phyloP scores from a whole-genome alignment of 805 yeast genomes.

The Saccharomycopsis olivae region DNA sequence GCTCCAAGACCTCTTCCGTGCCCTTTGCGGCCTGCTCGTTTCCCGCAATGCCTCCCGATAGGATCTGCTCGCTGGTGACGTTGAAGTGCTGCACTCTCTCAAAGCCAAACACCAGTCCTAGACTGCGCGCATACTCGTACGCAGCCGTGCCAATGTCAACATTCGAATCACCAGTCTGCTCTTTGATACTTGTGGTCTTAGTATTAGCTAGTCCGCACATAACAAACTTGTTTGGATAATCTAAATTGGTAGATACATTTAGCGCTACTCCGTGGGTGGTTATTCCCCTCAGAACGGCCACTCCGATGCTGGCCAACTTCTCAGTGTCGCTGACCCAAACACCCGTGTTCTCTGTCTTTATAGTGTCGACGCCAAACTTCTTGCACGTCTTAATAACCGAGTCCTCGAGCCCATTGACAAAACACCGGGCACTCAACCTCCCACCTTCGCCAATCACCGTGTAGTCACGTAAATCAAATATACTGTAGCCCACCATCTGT shows the following conservation, averaged over 20 bases:
- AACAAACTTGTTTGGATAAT: conserved; percentile 56
- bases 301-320: conserved; percentile 85
- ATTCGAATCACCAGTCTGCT: conserved; percentile 12
- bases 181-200: conserved; percentile 40
- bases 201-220: conserved; percentile 79
- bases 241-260: conserved; percentile 65
- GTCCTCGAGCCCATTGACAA: conserved; percentile 51
- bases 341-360: conserved; percentile 66
- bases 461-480: conserved; percentile 59
- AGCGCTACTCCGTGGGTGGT: conserved; percentile 87
- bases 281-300: conserved; percentile 71
- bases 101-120: conserved; percentile 32
- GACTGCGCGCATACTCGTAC: conserved; percentile 31
- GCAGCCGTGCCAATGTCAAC: conserved; percentile 30
- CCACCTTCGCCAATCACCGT: conserved; percentile 20
- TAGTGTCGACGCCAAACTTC: conserved; percentile 20
- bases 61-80: too few species aligned
- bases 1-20: too few species aligned
- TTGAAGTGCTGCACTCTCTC: conserved; percentile 26
- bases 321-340: conserved; percentile 59
- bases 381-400: conserved; percentile 39
- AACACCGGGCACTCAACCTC: conserved; percentile 47
- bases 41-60: too few species aligned
- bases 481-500: conserved; percentile 77
- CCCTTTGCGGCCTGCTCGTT: too few species aligned